Conservation (phyloP, 805 yeast genomes). For the Tetrapisispora nanseiensis region DNA sequence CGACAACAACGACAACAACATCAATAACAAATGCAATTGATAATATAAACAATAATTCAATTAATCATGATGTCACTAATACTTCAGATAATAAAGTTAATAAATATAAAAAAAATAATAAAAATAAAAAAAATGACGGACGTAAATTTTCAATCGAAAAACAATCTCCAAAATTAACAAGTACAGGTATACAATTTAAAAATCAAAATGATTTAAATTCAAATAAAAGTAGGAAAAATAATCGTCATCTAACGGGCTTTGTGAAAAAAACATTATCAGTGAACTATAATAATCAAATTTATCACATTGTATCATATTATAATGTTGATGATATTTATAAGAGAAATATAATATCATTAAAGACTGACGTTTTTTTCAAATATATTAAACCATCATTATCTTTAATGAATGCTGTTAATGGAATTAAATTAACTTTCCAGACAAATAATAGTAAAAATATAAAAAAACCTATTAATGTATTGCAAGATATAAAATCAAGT, state of each 20-base stretch:
- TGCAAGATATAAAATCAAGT: not conserved
- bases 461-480: not conserved
- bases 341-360: slow-evolving; percentile 48
- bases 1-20: not conserved
- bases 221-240: slow-evolving; percentile 6
- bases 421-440: slow-evolving; percentile 50
- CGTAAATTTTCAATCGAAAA: not conserved
- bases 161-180: not conserved
- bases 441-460: slow-evolving; percentile 3
- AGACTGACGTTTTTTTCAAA: slow-evolving; percentile 40
- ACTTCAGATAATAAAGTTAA: not conserved
- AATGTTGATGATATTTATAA: slow-evolving; percentile 58
- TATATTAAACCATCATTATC: slow-evolving; percentile 39
- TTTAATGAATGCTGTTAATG: slow-evolving; percentile 48
- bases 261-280: slow-evolving; percentile 75
- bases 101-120: too few relatives aligned
- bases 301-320: slow-evolving; percentile 71
- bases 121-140: not conserved
- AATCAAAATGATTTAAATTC: not conserved
- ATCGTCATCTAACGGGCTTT: slow-evolving; percentile 38
- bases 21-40: not conserved
- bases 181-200: not conserved
- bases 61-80: not conserved
- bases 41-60: not conserved
- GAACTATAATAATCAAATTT: slow-evolving; percentile 28